Base-by-base conservation (phyloP, 78 protist genomes). In the Dictyostelium capitatum region DNA sequence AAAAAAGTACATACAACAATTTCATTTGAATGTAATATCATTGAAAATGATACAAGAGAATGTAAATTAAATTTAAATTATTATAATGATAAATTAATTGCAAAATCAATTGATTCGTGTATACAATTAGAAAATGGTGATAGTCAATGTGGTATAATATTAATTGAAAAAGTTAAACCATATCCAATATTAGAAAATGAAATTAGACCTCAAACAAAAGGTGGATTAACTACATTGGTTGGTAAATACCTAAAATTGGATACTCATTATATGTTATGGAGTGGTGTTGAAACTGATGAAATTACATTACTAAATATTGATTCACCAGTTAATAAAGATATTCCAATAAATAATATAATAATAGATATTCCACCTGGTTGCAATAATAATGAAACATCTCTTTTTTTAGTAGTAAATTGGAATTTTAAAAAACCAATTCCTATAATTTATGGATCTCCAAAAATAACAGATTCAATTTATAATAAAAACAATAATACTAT, bases 51-150 rank as follows among this genome's bases (percentile, higher is more conserved):
- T 5, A 15, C 7, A 11, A 65, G 73, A 14, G 47, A 65, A 3
- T 65, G 73, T 65, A 65, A 15, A 25, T 30, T 65, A 10, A n/a
- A 65, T 11, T 30, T 20, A 11, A 65, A 25, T 9, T 0, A 30
- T 25, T 65, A 65, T 65, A 30, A 65, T 25, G 28, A 65, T 14
- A 0, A 65, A 65, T 14, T 65, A 2, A 30, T 25, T 65, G 73
- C 73, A 12, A 11, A 65, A 12, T 65, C 73, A 25, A 65, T 65
- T 14, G 73, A 65, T 30, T 28, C 73, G 28, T 65, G 73, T 65
- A 2, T 65, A 30, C 20, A 28, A 65, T 25, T 10, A 3, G n/a
- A 65, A 23, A 65, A 30, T 30, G 7, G 14, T 0, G 47, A 4
- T 6, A 65, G 73, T n/a, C n/a, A 30, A 12, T 65, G 73, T 65